Percentiles rank a stretch among this genome's conserved stretches.
These are phyloP conservation scores for Cyclotella distinguenda DNA, from an alignment of 108 stramenopile species.

Conservation along the genomic window DNA sequence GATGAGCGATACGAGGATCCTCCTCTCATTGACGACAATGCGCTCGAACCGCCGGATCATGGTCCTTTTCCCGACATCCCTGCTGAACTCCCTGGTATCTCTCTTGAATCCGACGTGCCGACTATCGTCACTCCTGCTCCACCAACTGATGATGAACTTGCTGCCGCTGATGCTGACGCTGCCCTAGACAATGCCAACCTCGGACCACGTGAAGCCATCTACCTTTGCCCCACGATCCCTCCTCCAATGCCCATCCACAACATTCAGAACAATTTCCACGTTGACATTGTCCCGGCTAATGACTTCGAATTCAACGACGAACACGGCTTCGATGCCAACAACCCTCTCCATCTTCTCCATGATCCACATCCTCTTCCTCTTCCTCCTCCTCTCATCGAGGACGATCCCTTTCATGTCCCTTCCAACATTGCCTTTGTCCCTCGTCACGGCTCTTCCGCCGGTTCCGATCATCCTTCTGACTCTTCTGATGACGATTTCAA, in stretches of 20 bases:
- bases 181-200: slow-evolving; percentile 4
- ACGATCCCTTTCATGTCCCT: too few species aligned
- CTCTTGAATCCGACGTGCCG: neutral
- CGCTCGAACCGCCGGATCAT: neutral
- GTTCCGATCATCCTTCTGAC: too few species aligned
- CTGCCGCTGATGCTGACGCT: neutral
- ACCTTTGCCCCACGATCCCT: neutral
- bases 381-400: too few species aligned
- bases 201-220: slow-evolving; percentile 1
- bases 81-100: neutral
- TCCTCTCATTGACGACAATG: slow-evolving; percentile 5
- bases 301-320: too few species aligned
- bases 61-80: neutral
- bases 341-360: too few species aligned
- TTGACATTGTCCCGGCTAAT: neutral
- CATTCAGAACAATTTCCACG: neutral
- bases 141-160: neutral
- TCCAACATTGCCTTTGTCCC: too few species aligned
- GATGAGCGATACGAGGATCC: neutral
- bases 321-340: too few species aligned
- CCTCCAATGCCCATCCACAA: neutral
- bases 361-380: too few species aligned
- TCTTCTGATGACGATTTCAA: too few species aligned
- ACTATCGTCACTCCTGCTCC: neutral
- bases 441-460: too few species aligned